phyloP scores from a whole-genome alignment of 352 stramenopile species.

The Globisporangium nagaii region DNA sequence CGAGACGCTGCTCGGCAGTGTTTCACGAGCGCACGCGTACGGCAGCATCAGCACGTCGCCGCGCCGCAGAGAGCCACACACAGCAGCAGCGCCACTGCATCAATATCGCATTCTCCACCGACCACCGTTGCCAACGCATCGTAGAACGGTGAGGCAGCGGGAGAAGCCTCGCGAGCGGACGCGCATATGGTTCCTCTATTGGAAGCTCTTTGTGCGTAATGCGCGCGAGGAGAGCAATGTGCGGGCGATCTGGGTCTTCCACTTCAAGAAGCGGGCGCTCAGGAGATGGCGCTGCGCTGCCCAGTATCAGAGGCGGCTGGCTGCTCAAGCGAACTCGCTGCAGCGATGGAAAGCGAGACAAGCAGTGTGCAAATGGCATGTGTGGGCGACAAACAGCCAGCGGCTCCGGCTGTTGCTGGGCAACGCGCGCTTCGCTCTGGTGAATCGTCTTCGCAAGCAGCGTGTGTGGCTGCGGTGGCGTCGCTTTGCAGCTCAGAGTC shows the following conservation, averaged over 20 bases:
- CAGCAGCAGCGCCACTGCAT: not conserved
- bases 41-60: not conserved
- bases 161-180: not conserved
- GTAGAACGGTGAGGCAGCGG: not conserved
- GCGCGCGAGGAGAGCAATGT: conserved; percentile 11
- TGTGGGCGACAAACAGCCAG: not conserved
- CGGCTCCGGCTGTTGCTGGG: not conserved
- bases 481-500: conserved; percentile 2
- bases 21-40: not conserved
- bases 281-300: conserved; percentile 15
- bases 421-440: conserved; percentile 2
- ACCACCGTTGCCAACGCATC: not conserved
- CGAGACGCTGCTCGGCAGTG: not conserved
- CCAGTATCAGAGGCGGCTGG: not conserved
- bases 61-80: not conserved
- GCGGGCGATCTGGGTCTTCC: conserved; percentile 4
- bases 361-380: not conserved
- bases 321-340: conserved; percentile 6
- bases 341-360: conserved; percentile 2
- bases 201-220: conserved; percentile 19
- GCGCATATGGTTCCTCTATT: conserved; percentile 23
- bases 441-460: conserved; percentile 17
- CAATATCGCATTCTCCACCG: too few relatives aligned
- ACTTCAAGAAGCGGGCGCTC: conserved; percentile 19
- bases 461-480: conserved; percentile 27